Base-by-base conservation (phyloP, 768 basidiomycete species). In the Lactifluus rugatus region DNA sequence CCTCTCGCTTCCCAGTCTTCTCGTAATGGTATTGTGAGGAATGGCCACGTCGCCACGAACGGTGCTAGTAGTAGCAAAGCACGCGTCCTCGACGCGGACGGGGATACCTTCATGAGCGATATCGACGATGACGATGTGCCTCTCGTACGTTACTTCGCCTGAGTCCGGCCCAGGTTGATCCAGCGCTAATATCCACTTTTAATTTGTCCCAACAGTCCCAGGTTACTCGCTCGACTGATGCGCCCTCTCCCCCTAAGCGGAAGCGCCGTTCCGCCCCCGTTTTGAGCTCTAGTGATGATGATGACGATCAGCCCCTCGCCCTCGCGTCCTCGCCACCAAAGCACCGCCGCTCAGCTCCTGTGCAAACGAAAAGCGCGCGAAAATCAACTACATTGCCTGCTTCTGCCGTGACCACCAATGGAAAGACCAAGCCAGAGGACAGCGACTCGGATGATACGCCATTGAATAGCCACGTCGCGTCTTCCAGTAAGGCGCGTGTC, bases 321-420 rank as follows among this genome's bases (percentile, higher is more conserved):
- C 77, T 88, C 39, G 83, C 86, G 49, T 85, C 86, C 26, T 87
- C 88, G 39, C 86, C 85, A 19, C 76, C 73, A 4, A 89, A 87
- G 71, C 72, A 71, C 56, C 57, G 67, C 17, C 68, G 67, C 25
- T 70, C 76, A 44, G 69, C 72, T 46, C 68, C 72, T 4, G 69
- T 73, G n/a, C 66, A 72, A 37, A 76, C 73, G 70, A 72, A 73
- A 21, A 75, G 78, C 36, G 73, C 72, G 37, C 68, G 73, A 31
- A 67, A 70, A 51, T 70, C 74, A 26, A 73, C 76, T 19, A 73
- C 75, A 2, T 68, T 66, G 25, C 57, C 71, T 31, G 58, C 66
- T 26, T 57, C 71, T 6, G 50, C 60, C 34, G 63, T 60, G 34
- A 62, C 69, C 51, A 66, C 72, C 46, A 81, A 79, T 55, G 74